A percentile compares a stretch with the other conserved stretches of the same genome.
Conservation (phyloP, 2,329 filamentous ascomycete genomes). For the Corinectria fuckeliana region DNA sequence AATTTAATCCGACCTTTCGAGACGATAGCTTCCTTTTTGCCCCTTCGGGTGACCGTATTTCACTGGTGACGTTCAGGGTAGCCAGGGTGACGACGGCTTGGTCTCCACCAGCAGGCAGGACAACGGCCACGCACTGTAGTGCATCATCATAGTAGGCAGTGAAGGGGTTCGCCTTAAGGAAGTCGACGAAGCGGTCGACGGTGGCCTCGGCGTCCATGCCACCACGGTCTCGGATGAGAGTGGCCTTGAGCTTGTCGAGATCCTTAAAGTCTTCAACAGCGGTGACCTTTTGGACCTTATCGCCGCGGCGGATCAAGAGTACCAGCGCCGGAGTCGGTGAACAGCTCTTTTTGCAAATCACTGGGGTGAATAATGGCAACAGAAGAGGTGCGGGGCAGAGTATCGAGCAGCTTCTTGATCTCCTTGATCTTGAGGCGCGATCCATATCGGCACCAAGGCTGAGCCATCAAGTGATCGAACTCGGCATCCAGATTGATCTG, state of each 20-base stretch:
- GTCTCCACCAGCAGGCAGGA: slow-evolving; percentile 74
- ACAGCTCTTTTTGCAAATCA: slow-evolving; percentile 94
- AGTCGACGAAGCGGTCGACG: slow-evolving; percentile 85
- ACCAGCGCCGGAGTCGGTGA: slow-evolving; percentile 93
- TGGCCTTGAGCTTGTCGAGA: slow-evolving; percentile 77
- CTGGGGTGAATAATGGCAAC: slow-evolving; percentile 98
- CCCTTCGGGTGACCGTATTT: too few relatives aligned
- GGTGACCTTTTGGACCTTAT: slow-evolving; percentile 80
- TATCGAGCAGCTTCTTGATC: slow-evolving; percentile 90
- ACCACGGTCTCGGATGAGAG: slow-evolving; percentile 81
- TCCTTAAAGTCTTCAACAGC: slow-evolving; percentile 79
- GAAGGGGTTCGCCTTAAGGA: slow-evolving; percentile 78
- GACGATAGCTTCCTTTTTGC: too few relatives aligned
- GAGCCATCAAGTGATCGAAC: slow-evolving; percentile 89
- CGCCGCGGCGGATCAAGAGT: slow-evolving; percentile 91
- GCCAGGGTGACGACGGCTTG: slow-evolving; percentile 80
- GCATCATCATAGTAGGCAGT: slow-evolving; percentile 93
- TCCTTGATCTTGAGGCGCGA: slow-evolving; percentile 97
- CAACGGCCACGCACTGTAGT: slow-evolving; percentile 91
- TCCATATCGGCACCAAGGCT: slow-evolving; percentile 94
- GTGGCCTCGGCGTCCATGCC: slow-evolving; percentile 82
- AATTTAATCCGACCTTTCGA: too few relatives aligned
- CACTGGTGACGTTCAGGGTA: too few relatives aligned
- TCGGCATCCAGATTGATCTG: slow-evolving; percentile 98
- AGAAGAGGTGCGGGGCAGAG: slow-evolving; percentile 87